Base-by-base conservation (phyloP, 1,284 basidiomycete species). In the Vanrija pseudolonga region DNA sequence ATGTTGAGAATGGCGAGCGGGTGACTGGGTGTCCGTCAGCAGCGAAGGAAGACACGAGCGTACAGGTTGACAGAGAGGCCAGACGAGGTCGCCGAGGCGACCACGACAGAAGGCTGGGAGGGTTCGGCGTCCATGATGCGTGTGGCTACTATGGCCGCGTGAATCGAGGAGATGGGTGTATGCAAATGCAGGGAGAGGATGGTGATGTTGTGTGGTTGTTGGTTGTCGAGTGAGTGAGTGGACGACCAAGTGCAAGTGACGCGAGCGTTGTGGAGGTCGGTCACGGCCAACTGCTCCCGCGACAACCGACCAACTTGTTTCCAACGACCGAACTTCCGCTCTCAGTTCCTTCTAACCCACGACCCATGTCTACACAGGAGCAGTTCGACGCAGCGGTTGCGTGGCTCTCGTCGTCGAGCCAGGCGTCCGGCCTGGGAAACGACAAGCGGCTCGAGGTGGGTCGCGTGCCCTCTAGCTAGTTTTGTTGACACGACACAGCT, bases 1-100 rank as follows among this genome's bases (percentile, higher is more conserved):
- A 98, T 89, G 76, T 94, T 97, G 60, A 98, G 83, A 69, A 98
- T 92, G 9, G 96, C 91, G 17, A 98, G 82, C 24, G 95, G 95
- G 76, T 98, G 95, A 51, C 92, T 95, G 69, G n/a, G 6, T 28
- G 55, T 61, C 19, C 58, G 47, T 26, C 15, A 26, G 4, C 18
- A 2, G 6, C 40, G 45, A 17, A 5, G 23, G 26, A 17, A 24
- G 17, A n/a, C 19, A 24, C 2, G 9, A 60, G n/a, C 68, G 42
- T 39, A 75, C 74, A 75, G 57, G 50, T 65, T 74, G 57, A 76
- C 61, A n/a, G 50, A 61, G n/a, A 74, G 60, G 3, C 73, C 73
- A 4, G 72, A 73, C 14, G 59, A 69, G 2, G 60, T 56, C 2
- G 57, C 64, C 0, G 55, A 53, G 19, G 47, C 37, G 36, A 53